phyloP scores from a whole-genome alignment of 2,329 filamentous ascomycete genomes.

The Colletotrichum filicis region DNA sequence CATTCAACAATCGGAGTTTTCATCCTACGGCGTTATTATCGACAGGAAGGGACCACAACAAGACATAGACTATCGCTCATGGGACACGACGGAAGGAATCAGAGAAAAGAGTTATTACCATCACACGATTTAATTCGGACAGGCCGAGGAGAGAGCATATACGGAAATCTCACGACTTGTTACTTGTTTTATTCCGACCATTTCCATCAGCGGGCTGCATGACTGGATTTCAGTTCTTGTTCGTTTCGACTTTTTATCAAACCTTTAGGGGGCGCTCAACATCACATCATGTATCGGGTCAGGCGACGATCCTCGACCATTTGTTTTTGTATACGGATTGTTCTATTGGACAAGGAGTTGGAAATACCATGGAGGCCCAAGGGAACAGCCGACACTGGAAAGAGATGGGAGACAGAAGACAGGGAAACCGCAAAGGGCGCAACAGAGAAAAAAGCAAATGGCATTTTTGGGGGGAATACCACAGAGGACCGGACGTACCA shows the following conservation, averaged over 20 bases:
- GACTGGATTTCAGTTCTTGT: slow-evolving; percentile 18
- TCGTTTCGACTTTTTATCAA: slow-evolving; percentile 6
- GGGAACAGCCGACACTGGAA: slow-evolving; percentile 10
- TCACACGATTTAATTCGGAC: slow-evolving; percentile 23
- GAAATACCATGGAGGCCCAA: slow-evolving; percentile 31
- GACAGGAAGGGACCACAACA: slow-evolving; percentile 36
- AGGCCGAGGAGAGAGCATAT: slow-evolving; percentile 11
- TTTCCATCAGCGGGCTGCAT: slow-evolving; percentile 33
- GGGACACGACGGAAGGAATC: slow-evolving; percentile 27
- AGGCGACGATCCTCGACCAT: neutral
- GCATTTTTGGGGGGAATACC: slow-evolving; percentile 4
- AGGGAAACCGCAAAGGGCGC: neutral
- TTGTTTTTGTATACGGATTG: neutral
- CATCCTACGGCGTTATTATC: slow-evolving; percentile 30
- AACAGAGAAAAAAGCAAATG: slow-evolving; percentile 11
- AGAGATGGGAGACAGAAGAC: neutral
- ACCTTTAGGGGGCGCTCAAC: slow-evolving; percentile 5
- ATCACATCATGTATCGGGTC: slow-evolving; percentile 14
- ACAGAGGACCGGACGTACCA: neutral
- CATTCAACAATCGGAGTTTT: slow-evolving; percentile 23
- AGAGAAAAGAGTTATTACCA: slow-evolving; percentile 8
- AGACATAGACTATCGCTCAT: slow-evolving; percentile 34
- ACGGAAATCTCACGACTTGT: slow-evolving; percentile 30
- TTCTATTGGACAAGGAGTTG: slow-evolving; percentile 25
- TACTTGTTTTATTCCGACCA: slow-evolving; percentile 28